A percentile compares a stretch with the other conserved stretches of the same genome.
phyloP scores from a whole-genome alignment of 148 eudicot species.

The Pharnaceum exiguum region DNA sequence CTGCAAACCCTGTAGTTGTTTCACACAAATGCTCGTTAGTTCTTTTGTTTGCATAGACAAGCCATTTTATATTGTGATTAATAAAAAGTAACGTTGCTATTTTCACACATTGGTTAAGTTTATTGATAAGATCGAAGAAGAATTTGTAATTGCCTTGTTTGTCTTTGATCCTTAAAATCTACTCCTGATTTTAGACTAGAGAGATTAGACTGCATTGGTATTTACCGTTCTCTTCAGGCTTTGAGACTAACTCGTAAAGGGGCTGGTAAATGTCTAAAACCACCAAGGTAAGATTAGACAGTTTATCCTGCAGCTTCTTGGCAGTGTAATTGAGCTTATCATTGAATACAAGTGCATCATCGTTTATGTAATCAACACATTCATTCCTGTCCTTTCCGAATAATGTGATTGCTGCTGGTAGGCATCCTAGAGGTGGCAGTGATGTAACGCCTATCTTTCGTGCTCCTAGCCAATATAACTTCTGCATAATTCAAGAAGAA shows the following conservation, averaged over 20 bases:
- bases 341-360: conserved; percentile 46
- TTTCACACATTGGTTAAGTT: no score
- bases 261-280: conserved; percentile 60
- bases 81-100: no score
- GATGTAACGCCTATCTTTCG: conserved; percentile 59
- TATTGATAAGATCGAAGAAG: no score
- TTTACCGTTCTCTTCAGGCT: conserved; percentile 51
- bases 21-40: conserved; percentile 3
- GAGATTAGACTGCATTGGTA: not conserved
- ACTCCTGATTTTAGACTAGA: not conserved
- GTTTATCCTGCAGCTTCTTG: conserved; percentile 32
- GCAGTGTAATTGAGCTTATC: conserved; percentile 52
- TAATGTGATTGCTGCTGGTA: conserved; percentile 59
- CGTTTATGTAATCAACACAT: conserved; percentile 48
- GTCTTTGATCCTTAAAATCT: no score
- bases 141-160: no score
- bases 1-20: conserved; percentile 59
- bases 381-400: conserved; percentile 46
- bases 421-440: conserved; percentile 59
- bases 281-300: conserved; percentile 44
- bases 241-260: conserved; percentile 36
- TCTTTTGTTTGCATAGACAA: not conserved
- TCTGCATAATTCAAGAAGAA: conserved; percentile 23
- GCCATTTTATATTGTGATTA: not conserved
- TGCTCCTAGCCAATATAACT: conserved; percentile 53